Evolutionary conservation across 2,329 filamentous ascomycete species (phyloP).

Genomic region (Chaetomium olivaceum): DNA sequence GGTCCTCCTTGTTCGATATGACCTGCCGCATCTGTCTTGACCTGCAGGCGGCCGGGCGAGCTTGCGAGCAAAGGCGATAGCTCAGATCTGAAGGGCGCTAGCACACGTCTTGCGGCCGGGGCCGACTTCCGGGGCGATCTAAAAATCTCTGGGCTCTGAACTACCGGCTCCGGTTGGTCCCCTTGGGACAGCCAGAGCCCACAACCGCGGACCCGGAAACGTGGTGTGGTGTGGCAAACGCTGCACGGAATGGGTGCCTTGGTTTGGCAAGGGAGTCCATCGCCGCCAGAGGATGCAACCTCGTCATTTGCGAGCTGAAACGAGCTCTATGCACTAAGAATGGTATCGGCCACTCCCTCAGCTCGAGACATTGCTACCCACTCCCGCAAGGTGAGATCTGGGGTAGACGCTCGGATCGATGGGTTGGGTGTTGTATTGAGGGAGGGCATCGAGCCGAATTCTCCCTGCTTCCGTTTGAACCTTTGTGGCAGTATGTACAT

Average conservation of each 20-base stretch:
- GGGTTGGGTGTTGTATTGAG: neutral
- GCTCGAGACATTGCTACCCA: neutral
- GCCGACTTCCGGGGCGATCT: conserved; percentile 1
- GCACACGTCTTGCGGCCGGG: conserved; percentile 2
- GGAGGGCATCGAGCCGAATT: neutral
- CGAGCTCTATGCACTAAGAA: neutral
- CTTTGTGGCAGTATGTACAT: neutral
- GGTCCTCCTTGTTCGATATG: neutral
- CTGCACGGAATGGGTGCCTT: neutral
- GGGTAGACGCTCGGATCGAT: neutral
- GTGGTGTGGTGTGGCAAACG: conserved; percentile 10
- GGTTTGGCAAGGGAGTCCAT: conserved; percentile 14
- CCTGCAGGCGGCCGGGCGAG: conserved; percentile 15
- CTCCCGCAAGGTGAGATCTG: neutral
- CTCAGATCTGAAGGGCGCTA: conserved; percentile 17
- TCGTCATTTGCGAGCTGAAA: conserved; percentile 8
- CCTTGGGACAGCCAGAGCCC: neutral
- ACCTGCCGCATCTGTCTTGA: conserved; percentile 18
- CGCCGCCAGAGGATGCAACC: neutral
- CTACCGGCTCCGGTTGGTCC: conserved; percentile 6
- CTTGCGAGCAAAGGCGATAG: conserved; percentile 14
- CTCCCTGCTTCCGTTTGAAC: neutral
- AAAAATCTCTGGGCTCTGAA: neutral
- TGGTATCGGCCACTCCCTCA: neutral
- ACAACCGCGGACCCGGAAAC: conserved; percentile 1